Percentiles rank a stretch among this genome's conserved stretches.
These are phyloP conservation scores for Podila epicladia DNA, from an alignment of 192 early-diverging fungal genomes.

Conservation along the genomic window DNA sequence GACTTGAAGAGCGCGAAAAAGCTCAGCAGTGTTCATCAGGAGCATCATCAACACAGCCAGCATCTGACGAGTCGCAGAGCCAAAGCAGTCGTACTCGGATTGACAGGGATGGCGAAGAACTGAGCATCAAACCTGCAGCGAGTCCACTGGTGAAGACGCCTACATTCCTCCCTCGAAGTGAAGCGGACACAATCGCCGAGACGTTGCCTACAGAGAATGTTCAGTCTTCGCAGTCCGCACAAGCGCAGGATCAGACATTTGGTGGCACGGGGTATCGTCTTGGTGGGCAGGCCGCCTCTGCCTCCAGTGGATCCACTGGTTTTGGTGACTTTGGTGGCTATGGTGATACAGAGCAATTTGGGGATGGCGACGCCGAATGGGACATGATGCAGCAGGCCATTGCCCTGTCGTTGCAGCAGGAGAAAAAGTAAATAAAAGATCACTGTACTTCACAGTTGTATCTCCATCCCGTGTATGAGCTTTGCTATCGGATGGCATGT, in stretches of 20 bases:
- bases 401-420: conserved; percentile 21
- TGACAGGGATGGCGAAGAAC: conserved; percentile 5
- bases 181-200: conserved; percentile 22
- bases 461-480: too few relatives aligned
- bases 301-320: neutral
- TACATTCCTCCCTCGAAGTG: conserved; percentile 34
- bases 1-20: conserved; percentile 34
- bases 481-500: too few relatives aligned
- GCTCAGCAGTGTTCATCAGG: neutral
- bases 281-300: conserved; percentile 3
- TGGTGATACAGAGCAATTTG: conserved; percentile 9
- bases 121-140: neutral
- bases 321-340: neutral
- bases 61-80: neutral
- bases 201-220: conserved; percentile 11
- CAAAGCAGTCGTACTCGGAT: conserved; percentile 10
- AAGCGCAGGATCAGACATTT: conserved; percentile 15
- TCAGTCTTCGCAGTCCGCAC: neutral
- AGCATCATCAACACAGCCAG: neutral
- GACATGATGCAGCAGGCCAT: conserved; percentile 47
- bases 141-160: conserved; percentile 17
- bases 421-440: neutral
- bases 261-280: conserved; percentile 42
- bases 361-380: conserved; percentile 24
- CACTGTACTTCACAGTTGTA: too few relatives aligned